phyloP scores from a whole-genome alignment of 371 early-diverging fungal genomes.

The Batkoa obscura region DNA sequence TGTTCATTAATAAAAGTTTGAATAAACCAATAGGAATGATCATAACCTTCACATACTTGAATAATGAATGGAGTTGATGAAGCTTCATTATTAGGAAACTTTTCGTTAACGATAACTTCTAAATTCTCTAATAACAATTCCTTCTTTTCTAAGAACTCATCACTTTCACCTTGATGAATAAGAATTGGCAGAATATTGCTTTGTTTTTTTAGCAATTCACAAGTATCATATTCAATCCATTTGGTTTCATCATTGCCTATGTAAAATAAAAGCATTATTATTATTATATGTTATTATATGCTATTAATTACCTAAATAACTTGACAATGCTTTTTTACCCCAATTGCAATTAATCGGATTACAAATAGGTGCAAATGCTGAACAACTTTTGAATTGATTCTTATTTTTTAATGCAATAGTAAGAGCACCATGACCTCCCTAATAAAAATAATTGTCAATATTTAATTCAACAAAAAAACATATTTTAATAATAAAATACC shows the following conservation, averaged over 20 bases:
- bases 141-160: background rate
- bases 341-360: constrained; percentile 50
- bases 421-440: constrained; percentile 78
- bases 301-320: constrained; percentile 31
- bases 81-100: constrained; percentile 6
- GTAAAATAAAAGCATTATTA: constrained; percentile 13
- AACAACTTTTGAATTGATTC: constrained; percentile 17
- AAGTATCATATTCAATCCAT: constrained; percentile 54
- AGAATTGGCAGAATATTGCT: background rate
- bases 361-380: constrained; percentile 63
- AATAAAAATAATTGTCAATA: background rate
- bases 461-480: background rate
- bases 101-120: background rate
- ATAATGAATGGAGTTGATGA: constrained; percentile 15
- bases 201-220: constrained; percentile 22
- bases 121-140: constrained; percentile 4
- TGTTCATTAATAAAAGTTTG: constrained; percentile 55
- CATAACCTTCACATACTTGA: constrained; percentile 41
- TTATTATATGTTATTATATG: too few species aligned
- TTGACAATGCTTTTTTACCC: constrained; percentile 59
- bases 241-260: constrained; percentile 27
- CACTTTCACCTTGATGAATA: background rate
- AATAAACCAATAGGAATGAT: constrained; percentile 65
- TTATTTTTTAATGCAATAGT: constrained; percentile 39
- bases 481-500: constrained; percentile 12